Conservation (phyloP, 2,329 filamentous ascomycete species). For the Fusarium lyarnte region DNA sequence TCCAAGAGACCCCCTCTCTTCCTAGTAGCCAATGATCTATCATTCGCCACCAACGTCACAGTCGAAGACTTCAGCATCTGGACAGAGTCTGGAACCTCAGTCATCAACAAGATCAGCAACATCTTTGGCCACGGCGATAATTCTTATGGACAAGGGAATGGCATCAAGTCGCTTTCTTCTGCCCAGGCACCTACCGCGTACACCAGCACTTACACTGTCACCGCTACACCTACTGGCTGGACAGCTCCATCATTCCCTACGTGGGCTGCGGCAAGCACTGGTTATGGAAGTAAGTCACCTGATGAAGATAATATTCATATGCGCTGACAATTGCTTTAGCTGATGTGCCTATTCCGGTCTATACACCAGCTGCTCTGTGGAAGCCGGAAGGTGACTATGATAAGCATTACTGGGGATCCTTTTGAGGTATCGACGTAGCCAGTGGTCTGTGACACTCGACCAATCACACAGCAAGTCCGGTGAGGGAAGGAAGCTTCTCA, state of each 20-base stretch:
- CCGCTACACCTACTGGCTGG: not conserved
- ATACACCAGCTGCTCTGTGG: not conserved
- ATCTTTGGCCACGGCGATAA: not conserved
- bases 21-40: not conserved
- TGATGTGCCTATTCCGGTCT: not conserved
- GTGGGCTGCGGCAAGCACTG: not conserved
- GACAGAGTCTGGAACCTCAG: not conserved
- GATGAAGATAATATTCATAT: fast-evolving
- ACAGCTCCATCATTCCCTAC: not conserved
- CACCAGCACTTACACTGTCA: not conserved
- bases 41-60: not conserved
- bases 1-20: not conserved
- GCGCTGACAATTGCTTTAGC: not conserved
- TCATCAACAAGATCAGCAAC: not conserved
- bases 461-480: not conserved
- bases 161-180: not conserved
- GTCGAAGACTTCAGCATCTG: not conserved
- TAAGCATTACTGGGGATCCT: not conserved
- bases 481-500: fast-evolving
- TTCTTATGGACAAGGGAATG: not conserved
- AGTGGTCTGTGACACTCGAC: fast-evolving
- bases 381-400: not conserved
- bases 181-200: not conserved
- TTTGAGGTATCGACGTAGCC: not conserved
- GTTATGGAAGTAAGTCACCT: not conserved